phyloP scores from a whole-genome alignment of 108 stramenopile genomes.

The Nannochloropsis granulata region DNA sequence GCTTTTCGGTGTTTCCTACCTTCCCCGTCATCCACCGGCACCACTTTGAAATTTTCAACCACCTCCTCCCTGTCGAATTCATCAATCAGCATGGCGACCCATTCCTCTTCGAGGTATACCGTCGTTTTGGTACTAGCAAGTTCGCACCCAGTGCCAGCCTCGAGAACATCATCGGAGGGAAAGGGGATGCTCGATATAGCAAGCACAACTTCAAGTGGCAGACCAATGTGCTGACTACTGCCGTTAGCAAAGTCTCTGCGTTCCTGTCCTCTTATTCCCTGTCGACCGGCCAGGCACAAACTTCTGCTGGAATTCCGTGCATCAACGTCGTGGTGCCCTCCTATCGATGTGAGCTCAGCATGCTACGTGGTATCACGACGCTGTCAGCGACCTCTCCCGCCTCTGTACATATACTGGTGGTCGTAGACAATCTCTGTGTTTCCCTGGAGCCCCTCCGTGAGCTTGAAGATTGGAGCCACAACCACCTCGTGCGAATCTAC shows the following conservation, averaged over 20 bases:
- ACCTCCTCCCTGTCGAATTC: conserved; percentile 23
- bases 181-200: conserved; percentile 18
- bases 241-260: conserved; percentile 6
- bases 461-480: no score
- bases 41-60: conserved; percentile 25
- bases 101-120: conserved; percentile 35
- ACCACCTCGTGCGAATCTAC: no score
- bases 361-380: no score
- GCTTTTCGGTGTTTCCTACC: conserved; percentile 33
- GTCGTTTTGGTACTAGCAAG: conserved; percentile 10
- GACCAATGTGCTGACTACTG: conserved; percentile 9
- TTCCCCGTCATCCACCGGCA: conserved; percentile 37
- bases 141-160: conserved; percentile 20
- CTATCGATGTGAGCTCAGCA: no score
- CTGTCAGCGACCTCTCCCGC: no score
- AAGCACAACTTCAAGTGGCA: conserved; percentile 23
- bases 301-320: no score
- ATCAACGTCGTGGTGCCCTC: no score
- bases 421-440: no score
- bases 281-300: no score
- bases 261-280: no score
- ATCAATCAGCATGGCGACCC: conserved; percentile 33
- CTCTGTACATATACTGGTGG: no score
- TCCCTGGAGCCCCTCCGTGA: no score
- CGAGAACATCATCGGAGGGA: conserved; percentile 32